Evolutionary conservation across 2,329 filamentous ascomycete species (phyloP).

Genomic region (Epichloe sibirici): DNA sequence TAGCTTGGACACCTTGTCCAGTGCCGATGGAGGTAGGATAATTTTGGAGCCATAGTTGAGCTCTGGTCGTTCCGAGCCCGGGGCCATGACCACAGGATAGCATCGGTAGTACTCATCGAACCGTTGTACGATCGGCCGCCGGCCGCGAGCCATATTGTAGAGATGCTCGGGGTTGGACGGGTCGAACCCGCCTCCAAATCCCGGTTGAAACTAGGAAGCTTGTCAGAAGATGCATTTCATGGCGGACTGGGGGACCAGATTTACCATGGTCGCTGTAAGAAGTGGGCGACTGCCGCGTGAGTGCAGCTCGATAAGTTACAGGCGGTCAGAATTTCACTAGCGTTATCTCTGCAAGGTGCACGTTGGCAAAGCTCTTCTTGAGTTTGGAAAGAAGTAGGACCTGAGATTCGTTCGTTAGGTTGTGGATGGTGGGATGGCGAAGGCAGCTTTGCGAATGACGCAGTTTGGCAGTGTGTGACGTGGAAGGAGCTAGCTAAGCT

Average conservation of each 20-base stretch:
- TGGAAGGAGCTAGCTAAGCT: not conserved
- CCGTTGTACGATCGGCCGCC: slow-evolving; percentile 49
- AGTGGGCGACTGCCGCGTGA: not conserved
- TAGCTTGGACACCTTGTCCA: slow-evolving; percentile 90
- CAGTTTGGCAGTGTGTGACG: not conserved
- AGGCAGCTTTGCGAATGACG: slow-evolving; percentile 10
- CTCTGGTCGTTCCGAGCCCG: slow-evolving; percentile 74
- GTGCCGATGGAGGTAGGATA: slow-evolving; percentile 86
- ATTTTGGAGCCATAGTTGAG: slow-evolving; percentile 97
- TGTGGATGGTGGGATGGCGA: not conserved
- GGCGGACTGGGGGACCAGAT: not conserved
- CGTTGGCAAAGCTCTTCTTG: too few species aligned
- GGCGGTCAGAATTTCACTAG: not conserved
- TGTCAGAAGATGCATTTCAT: not conserved
- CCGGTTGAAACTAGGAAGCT: slow-evolving; percentile 12
- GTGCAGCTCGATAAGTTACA: not conserved
- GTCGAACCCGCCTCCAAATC: slow-evolving; percentile 31
- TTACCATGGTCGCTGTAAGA: not conserved
- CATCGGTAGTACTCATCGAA: slow-evolving; percentile 99
- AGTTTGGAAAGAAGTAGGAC: too few species aligned
- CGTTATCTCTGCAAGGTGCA: not conserved
- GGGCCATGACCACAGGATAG: slow-evolving; percentile 90
- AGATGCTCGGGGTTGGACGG: slow-evolving; percentile 35
- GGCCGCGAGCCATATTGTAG: slow-evolving; percentile 35
- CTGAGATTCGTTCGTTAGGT: too few species aligned